Base-by-base conservation (phyloP, 202 grass and related monocot species). In the Schoenoplectus tabernaemontani region DNA sequence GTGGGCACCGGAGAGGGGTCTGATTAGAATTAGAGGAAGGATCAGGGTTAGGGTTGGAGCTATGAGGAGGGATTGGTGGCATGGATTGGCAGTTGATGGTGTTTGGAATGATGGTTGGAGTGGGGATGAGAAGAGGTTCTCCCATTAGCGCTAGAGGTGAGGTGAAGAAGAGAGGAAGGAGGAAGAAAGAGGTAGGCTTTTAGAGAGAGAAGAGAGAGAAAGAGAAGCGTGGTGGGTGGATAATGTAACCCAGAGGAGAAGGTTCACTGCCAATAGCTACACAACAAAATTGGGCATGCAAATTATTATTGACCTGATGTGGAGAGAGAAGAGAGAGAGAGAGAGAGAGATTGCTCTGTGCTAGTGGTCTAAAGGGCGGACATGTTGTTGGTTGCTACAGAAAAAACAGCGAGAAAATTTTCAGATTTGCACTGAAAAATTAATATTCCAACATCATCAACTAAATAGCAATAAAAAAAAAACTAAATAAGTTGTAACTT, bases 241-340 rank as follows among this genome's bases (percentile, higher is more conserved):
- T 77, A 81, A 88, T 82, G 78, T 78, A 88, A 88, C 78, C 77
- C 36, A 81, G 71, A 77, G 64, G 82, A 74, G 39, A 64, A 88
- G 82, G 86, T 88, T 88, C 82, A n/a, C 46, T 56, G 78, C 82
- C 86, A 88, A 88, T 58, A 82, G 86, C 86, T 82, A 88, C 23
- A 24, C 78, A 85, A 88, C 86, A 88, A 88, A 88, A 84, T 65
- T 20, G 30, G 80, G 71, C 61, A 88, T 73, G 86, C 78, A 85
- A 71, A 75, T 12, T 84, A 84, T 82, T 85, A 48, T 60, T 63
- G 57, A 71, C 37, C 64, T 82, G 62, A 82, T 72, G 64, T 54
- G 42, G n/a, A n/a, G n/a, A n/a, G n/a, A n/a, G n/a, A n/a, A n/a
- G n/a, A n/a, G n/a, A n/a, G 53, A 64, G 38, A 76, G 60, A 84